Conservation (phyloP, 495 filamentous ascomycete genomes). For the Xylaria castorea region DNA sequence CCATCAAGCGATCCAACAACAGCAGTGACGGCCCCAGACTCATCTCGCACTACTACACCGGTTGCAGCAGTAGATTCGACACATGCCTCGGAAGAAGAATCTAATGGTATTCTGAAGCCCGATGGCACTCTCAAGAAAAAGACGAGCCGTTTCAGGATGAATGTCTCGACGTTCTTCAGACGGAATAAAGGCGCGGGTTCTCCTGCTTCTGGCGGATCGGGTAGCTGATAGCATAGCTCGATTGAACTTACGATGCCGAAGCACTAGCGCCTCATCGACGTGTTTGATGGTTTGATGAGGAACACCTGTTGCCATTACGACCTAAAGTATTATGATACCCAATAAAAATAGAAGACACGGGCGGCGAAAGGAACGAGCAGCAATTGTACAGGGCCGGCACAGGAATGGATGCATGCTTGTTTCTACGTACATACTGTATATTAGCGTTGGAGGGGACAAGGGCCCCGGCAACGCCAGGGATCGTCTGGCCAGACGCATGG, state of each 20-base stretch:
- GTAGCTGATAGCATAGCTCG: constrained; percentile 14
- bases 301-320: constrained; percentile 24
- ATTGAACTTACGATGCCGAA: constrained; percentile 4
- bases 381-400: constrained; percentile 26
- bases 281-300: constrained; percentile 19
- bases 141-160: constrained; percentile 55
- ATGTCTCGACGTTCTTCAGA: constrained; percentile 51
- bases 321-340: constrained; percentile 32
- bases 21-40: constrained; percentile 48
- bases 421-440: constrained; percentile 42
- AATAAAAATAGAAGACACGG: constrained; percentile 24
- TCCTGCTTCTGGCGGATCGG: constrained; percentile 40
- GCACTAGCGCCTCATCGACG: constrained; percentile 20
- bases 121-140: constrained; percentile 54
- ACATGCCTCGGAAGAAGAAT: constrained; percentile 37
- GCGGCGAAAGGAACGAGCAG: constrained; percentile 25
- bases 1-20: constrained; percentile 49
- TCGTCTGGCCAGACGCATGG: constrained; percentile 16
- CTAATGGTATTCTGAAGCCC: constrained; percentile 40
- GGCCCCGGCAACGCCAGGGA: constrained; percentile 6
- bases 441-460: constrained; percentile 29
- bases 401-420: constrained; percentile 30
- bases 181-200: constrained; percentile 53
- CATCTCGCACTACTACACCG: constrained; percentile 31
- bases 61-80: constrained; percentile 29